Percentiles rank a stretch among this genome's conserved stretches.
Evolutionary conservation across 1,139 yeast species (phyloP).

Genomic region (Kodamaea alishanica): DNA sequence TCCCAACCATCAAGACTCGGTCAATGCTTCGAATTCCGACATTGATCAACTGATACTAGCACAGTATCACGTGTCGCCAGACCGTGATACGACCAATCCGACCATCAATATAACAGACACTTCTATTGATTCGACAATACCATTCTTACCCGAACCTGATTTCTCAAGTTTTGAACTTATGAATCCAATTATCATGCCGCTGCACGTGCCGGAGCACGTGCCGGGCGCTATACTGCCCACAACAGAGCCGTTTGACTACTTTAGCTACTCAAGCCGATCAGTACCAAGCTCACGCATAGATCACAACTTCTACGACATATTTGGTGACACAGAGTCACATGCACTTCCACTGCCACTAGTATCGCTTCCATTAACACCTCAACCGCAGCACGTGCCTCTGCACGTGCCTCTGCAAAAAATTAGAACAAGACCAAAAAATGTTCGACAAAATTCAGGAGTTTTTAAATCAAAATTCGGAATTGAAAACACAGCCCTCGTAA

Average conservation of each 20-base stretch:
- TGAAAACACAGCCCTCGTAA: conserved; percentile 1
- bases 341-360: conserved; percentile 3
- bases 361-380: conserved; percentile 2
- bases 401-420: neutral
- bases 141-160: too few relatives aligned
- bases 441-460: conserved; percentile 6
- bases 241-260: conserved; percentile 9
- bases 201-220: too few relatives aligned
- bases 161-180: too few relatives aligned
- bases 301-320: conserved; percentile 1
- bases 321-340: neutral
- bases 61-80: too few relatives aligned
- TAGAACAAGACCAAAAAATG: conserved; percentile 4
- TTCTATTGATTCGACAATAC: too few relatives aligned
- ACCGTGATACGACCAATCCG: too few relatives aligned
- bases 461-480: conserved; percentile 1
- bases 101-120: too few relatives aligned
- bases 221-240: too few relatives aligned
- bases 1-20: too few relatives aligned
- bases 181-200: too few relatives aligned
- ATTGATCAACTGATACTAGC: too few relatives aligned
- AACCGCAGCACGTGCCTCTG: neutral
- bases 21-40: too few relatives aligned
- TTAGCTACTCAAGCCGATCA: conserved; percentile 10
- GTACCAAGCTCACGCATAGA: conserved; percentile 13